These are phyloP conservation scores for Hericium erinaceus DNA, from an alignment of 768 basidiomycete genomes.

Conservation along the genomic window DNA sequence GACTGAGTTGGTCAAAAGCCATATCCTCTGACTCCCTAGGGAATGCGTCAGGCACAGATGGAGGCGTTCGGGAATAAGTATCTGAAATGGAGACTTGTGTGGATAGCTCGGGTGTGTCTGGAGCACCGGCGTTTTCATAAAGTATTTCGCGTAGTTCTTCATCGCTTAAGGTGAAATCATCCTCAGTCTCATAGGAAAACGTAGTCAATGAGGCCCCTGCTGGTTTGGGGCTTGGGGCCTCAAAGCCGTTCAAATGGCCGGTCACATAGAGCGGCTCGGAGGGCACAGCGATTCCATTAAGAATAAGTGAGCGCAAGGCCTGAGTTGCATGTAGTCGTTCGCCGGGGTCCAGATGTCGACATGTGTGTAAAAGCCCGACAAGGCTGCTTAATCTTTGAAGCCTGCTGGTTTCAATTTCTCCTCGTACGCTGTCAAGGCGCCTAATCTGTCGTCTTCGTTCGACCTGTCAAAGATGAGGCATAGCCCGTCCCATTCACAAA, in stretches of 20 bases:
- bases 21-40: neutral
- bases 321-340: slow-evolving; percentile 24
- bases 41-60: too few species aligned
- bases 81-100: too few species aligned
- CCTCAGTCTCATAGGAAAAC: too few species aligned
- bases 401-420: slow-evolving; percentile 49
- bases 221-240: too few species aligned
- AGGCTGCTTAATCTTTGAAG: slow-evolving; percentile 40
- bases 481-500: neutral
- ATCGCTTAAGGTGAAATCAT: neutral
- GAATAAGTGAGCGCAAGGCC: slow-evolving; percentile 16
- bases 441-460: slow-evolving; percentile 47
- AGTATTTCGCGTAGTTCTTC: neutral
- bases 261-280: neutral
- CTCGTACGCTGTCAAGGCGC: slow-evolving; percentile 39
- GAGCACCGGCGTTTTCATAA: too few species aligned
- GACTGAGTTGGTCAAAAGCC: neutral
- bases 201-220: too few species aligned
- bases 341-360: slow-evolving; percentile 7
- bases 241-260: neutral
- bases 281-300: neutral
- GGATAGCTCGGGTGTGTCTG: too few species aligned
- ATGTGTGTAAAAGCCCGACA: slow-evolving; percentile 13
- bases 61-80: too few species aligned
- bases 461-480: slow-evolving; percentile 27